Evolutionary conservation across 495 filamentous ascomycete genomes (phyloP), one percentile per base, ranked within the genome.

Genomic region (Terfezia boudieri): DNA sequence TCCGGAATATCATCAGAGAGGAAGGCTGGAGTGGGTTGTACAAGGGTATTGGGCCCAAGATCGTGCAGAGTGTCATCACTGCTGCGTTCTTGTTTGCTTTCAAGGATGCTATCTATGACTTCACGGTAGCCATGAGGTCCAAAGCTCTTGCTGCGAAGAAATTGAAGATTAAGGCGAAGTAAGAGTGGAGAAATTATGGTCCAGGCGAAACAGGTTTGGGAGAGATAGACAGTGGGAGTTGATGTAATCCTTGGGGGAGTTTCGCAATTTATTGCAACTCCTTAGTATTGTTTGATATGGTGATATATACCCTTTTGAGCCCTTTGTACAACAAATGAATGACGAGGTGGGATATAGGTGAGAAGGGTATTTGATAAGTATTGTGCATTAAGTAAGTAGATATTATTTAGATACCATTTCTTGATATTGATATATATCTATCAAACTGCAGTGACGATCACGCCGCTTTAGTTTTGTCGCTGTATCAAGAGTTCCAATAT

Each of bases 31-130:
- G 73, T 12, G 90, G 92, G 3, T 65, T 99, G 22, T 99, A 96
- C 64, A 92, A 86, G 69, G 90, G 90, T 85, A 93, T 99, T 67
- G 86, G 81, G 32, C 84, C 90, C 36, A 99, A 99, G 71, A 80
- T 96, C 16, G 85, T 84, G 12, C 90, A 98, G 70, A 94, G 86
- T 67, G 90, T 94, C 9, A 76, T 96, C 53, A 99, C 92, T 9
- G 90, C 90, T 17, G 90, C 90, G 17, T 90, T 94, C 68, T 72
- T 99, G 54, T 99, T 99, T 65, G 89, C 88, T 12, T 95, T 99
- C 70, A 99, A 99, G 73, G 90, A 99, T 69, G 85, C 79, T 4
- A 64, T 86, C 9, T 86, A 83, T 67, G 73, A 75, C 32, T 67
- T 70, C 56, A 82, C 79, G 54, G 68, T 81, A 9, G 69, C 71